A percentile compares a stretch with the other conserved stretches of the same genome.
Conservation (phyloP, 495 filamentous ascomycete species). For the Talaromyces stipitatus region DNA sequence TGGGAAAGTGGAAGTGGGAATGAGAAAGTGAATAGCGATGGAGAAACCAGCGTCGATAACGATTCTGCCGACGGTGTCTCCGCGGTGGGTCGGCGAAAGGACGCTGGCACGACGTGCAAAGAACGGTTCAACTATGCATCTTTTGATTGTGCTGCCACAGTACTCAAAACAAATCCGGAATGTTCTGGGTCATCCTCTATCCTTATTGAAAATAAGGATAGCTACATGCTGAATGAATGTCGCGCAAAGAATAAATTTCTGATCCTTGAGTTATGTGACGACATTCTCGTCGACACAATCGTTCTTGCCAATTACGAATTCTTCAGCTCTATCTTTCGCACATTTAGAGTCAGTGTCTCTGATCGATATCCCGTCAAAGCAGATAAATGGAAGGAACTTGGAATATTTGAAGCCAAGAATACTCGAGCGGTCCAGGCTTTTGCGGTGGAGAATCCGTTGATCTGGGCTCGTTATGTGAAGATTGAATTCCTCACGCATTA, state of each 20-base stretch:
- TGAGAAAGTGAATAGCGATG: slow-evolving; percentile 10
- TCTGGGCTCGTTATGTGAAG: slow-evolving; percentile 88
- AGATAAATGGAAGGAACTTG: slow-evolving; percentile 86
- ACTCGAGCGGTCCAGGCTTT: slow-evolving; percentile 92
- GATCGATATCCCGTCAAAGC: slow-evolving; percentile 88
- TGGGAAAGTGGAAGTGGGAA: slow-evolving; percentile 30
- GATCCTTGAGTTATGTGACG: slow-evolving; percentile 82
- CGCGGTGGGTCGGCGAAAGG: slow-evolving; percentile 59
- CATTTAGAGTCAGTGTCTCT: slow-evolving; percentile 81
- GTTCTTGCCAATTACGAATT: slow-evolving; percentile 98
- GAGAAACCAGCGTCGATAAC: slow-evolving; percentile 22
- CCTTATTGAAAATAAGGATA: slow-evolving; percentile 93
- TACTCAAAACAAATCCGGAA: slow-evolving; percentile 80
- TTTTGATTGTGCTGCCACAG: slow-evolving; percentile 90
- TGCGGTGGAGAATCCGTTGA: slow-evolving; percentile 81
- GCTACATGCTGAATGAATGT: slow-evolving; percentile 95
- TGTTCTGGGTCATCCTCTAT: slow-evolving; percentile 80
- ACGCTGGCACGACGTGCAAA: slow-evolving; percentile 90
- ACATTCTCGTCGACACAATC: slow-evolving; percentile 91
- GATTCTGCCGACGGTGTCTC: slow-evolving; percentile 30
- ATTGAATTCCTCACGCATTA: slow-evolving; percentile 92
- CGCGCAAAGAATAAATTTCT: slow-evolving; percentile 83
- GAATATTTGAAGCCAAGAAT: slow-evolving; percentile 83
- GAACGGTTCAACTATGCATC: slow-evolving; percentile 96
- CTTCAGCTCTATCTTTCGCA: slow-evolving; percentile 92